Percentiles rank a stretch among this genome's conserved stretches.
Conservation (phyloP, 202 grass and related monocot genomes). For the Zoysia matrella region DNA sequence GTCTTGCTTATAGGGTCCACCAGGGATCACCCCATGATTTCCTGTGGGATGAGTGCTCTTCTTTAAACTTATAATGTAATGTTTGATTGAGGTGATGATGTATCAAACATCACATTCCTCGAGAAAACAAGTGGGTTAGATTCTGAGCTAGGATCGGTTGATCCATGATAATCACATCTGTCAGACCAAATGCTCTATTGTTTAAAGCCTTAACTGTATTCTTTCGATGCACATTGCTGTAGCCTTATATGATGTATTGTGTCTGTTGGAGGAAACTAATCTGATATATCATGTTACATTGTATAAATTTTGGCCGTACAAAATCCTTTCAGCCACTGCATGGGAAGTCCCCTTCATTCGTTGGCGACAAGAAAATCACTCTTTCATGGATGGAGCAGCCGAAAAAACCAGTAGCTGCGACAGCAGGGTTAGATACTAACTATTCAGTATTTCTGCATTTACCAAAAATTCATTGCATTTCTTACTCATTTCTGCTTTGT, state of each 20-base stretch:
- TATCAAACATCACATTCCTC: neutral
- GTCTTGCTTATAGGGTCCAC: neutral
- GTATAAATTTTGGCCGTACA: conserved; percentile 24
- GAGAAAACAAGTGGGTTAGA: neutral
- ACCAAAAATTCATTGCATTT: conserved; percentile 2
- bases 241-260: conserved; percentile 2
- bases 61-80: neutral
- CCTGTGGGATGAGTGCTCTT: neutral
- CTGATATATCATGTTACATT: conserved; percentile 6
- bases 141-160: neutral
- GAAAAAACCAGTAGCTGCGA: conserved; percentile 65
- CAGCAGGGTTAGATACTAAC: conserved; percentile 51
- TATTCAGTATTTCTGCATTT: conserved; percentile 5
- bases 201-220: neutral
- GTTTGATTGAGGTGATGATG: neutral
- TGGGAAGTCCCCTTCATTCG: conserved; percentile 83
- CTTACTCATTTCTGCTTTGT: conserved; percentile 21
- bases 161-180: neutral
- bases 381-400: conserved; percentile 86
- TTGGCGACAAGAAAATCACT: conserved; percentile 81
- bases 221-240: neutral
- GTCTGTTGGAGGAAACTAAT: conserved; percentile 10
- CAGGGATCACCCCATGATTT: neutral
- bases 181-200: neutral
- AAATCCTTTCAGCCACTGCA: conserved; percentile 81